Evolutionary conservation across 2,329 filamentous ascomycete genomes (phyloP), one percentile per base, ranked within the genome.

Genomic region (Daldinia eschscholtzii): DNA sequence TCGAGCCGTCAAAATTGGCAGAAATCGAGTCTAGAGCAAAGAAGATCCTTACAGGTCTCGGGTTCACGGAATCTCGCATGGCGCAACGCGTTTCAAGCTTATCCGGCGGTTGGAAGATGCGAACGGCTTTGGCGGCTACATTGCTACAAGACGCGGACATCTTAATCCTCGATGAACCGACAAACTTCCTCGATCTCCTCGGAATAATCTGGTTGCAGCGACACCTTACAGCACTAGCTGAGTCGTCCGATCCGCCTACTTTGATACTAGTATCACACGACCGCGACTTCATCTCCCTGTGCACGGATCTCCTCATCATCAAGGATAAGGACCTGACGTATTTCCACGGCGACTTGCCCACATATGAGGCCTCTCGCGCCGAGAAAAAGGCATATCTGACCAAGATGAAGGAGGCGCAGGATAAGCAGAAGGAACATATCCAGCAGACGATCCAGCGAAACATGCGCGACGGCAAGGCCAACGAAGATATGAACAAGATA

Each of bases 171-270:
- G 93, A 97, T 77, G 93, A 97, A 77, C 93, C 93, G 0, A 97
- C 93, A 37, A 97, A 97, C 76, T 97, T 93, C 76, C 85, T 97
- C 1, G 93, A 97, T 75, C 83, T 97, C 0, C 85, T 94, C 0
- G 92, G 92, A 0, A 94, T 97, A 64, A 88, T 97, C 63, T 97
- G 93, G 93, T 84, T 97, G 0, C 91, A 97, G 76, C 86, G 86
- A 12, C 91, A 94, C 75, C 86, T 97, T 9, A 82, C 86, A 41
- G 81, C 85, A 0, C 79, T 91, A 2, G 83, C 84, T 3, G 85
- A 88, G 20, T 79, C 78, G 0, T 80, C 84, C 0, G 80, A 83
- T 1, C 87, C 86, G 0, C 87, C 87, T 0, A 96, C 93, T 0
- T 84, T 96, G 1, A 83, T 97, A 15, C 83, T 96, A 0, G 93